These are phyloP conservation scores for Cornus florida DNA, from an alignment of 148 eudicot genomes.

Conservation along the genomic window DNA sequence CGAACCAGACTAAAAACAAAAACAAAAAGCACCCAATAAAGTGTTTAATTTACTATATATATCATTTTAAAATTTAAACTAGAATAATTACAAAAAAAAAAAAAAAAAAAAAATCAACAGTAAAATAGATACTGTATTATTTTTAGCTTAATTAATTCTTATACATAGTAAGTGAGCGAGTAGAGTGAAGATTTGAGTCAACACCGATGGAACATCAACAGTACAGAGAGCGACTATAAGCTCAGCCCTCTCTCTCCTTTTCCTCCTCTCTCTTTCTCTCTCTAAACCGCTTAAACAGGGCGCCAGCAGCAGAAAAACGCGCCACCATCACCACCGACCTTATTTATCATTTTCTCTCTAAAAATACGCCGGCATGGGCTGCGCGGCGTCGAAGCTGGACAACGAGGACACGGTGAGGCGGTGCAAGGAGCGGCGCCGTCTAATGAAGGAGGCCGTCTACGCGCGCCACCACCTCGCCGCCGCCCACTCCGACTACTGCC, in stretches of 20 bases:
- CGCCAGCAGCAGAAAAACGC: not conserved
- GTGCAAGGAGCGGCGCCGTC: constrained; percentile 92
- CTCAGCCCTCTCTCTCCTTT: not conserved
- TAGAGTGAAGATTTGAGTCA: not conserved
- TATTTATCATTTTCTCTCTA: not conserved
- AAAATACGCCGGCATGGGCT: constrained; percentile 51
- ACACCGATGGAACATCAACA: not conserved
- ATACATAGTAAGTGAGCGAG: not conserved
- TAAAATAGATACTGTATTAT: not conserved
- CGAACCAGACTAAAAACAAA: not conserved
- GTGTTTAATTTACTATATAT: too few species aligned
- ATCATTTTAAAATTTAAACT: not conserved
- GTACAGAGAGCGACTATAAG: not conserved
- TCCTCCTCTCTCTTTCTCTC: not conserved
- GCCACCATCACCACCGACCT: not conserved
- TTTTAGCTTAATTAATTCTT: not conserved
- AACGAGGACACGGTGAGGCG: constrained; percentile 96
- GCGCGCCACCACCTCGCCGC: constrained; percentile 98
- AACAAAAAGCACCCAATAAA: not conserved
- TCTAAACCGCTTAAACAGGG: not conserved
- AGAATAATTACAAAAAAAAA: not conserved
- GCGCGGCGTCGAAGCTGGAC: constrained; percentile 85
- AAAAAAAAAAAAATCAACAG: not conserved
- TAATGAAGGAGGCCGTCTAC: constrained; percentile 79
- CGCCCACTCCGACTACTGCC: constrained; percentile 91